Conservation (phyloP, 2,329 filamentous ascomycete genomes). For the Penicillium sp. region DNA sequence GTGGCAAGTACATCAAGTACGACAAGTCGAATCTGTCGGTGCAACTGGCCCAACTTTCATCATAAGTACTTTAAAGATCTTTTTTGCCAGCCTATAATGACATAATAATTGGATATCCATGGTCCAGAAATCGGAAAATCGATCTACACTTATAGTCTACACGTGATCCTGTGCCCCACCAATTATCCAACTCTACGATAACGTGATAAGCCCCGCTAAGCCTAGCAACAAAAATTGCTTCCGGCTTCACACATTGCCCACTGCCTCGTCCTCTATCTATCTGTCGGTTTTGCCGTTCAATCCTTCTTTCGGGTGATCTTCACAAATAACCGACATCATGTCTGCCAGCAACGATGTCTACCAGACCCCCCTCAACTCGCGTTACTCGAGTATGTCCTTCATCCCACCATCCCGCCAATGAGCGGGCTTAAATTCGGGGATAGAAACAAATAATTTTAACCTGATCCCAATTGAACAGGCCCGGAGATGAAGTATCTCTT, state of each 20-base stretch:
- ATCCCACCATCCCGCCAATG: constrained; percentile 7
- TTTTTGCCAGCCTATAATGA: not conserved
- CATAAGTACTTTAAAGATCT: constrained; percentile 1
- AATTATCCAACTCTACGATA: constrained; percentile 23
- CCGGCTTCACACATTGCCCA: constrained; percentile 16
- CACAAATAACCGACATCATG: constrained; percentile 30
- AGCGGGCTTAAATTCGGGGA: constrained; percentile 11
- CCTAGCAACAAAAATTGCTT: constrained; percentile 32
- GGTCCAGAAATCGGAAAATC: not conserved
- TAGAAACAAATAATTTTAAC: constrained; percentile 15
- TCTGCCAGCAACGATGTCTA: constrained; percentile 54
- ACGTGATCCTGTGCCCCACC: constrained; percentile 12
- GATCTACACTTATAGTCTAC: not conserved
- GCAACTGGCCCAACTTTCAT: constrained; percentile 45
- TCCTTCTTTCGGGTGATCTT: constrained; percentile 23
- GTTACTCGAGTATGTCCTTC: constrained; percentile 63
- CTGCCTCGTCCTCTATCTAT: not conserved
- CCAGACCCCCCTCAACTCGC: constrained; percentile 67
- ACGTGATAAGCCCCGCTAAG: constrained; percentile 42
- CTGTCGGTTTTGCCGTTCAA: constrained; percentile 20
- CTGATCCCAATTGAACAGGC: constrained; percentile 30
- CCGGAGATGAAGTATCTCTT: constrained; percentile 77
- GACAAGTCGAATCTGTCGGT: constrained; percentile 79
- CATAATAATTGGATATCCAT: constrained; percentile 2
- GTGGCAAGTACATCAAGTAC: constrained; percentile 97